phyloP scores from a whole-genome alignment of 768 basidiomycete species.

The Daedalea quercina region DNA sequence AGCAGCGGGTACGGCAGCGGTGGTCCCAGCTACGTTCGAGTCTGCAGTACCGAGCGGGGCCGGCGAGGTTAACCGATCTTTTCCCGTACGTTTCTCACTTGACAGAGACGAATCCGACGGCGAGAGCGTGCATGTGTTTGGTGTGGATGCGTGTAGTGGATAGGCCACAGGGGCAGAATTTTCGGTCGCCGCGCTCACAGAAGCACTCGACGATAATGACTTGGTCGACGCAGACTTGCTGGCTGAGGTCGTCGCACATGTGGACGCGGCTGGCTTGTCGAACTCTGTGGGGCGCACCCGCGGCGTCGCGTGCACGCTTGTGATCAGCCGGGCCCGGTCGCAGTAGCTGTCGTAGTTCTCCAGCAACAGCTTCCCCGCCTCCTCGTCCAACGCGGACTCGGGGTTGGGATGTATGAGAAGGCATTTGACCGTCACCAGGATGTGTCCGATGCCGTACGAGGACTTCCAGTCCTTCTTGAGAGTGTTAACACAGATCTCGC shows the following conservation, averaged over 20 bases:
- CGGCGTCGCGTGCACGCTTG: conserved; percentile 86
- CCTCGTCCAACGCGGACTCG: conserved; percentile 93
- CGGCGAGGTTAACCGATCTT: conserved; percentile 62
- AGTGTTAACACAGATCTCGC: conserved; percentile 96
- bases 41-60: conserved; percentile 68
- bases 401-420: conserved; percentile 96
- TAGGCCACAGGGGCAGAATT: conserved; percentile 32
- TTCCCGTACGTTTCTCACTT: conserved; percentile 25
- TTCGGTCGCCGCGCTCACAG: conserved; percentile 29
- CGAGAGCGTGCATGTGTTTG: conserved; percentile 36
- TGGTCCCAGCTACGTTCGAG: conserved; percentile 42
- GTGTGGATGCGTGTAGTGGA: conserved; percentile 27
- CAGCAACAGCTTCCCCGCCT: conserved; percentile 86
- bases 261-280: conserved; percentile 31
- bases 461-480: conserved; percentile 97
- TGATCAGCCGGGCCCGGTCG: conserved; percentile 81
- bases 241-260: too few species aligned
- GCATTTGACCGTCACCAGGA: conserved; percentile 90
- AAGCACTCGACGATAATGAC: conserved; percentile 21
- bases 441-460: conserved; percentile 85
- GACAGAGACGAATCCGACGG: conserved; percentile 26
- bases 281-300: conserved; percentile 59
- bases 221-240: conserved; percentile 13
- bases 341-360: conserved; percentile 89
- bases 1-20: conserved; percentile 20